A percentile compares a stretch with the other conserved stretches of the same genome.
Evolutionary conservation across 2,329 filamentous ascomycete species (phyloP).

Genomic region (Alternaria brassicicola): DNA sequence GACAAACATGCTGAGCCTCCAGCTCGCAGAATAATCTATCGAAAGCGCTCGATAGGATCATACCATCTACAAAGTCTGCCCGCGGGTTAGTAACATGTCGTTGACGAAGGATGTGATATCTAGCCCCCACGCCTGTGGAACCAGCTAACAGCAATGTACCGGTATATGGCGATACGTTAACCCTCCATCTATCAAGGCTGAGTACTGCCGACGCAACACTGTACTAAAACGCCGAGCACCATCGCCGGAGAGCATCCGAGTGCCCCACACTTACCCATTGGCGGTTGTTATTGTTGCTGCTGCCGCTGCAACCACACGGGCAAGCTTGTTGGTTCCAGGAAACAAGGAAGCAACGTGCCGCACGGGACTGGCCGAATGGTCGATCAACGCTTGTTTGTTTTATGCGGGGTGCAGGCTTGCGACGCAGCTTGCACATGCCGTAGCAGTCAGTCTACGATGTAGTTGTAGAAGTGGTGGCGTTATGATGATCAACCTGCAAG

Average conservation of each 20-base stretch:
- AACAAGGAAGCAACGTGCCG: conserved; percentile 19
- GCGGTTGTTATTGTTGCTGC: not conserved
- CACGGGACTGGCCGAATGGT: conserved; percentile 36
- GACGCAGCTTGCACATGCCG: not conserved
- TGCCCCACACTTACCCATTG: conserved; percentile 18
- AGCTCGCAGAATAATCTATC: not conserved
- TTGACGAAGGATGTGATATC: not conserved
- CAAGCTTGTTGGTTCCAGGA: conserved; percentile 16
- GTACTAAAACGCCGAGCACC: conserved; percentile 18
- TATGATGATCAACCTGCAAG: not conserved
- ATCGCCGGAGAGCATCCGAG: conserved; percentile 21
- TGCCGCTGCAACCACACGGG: conserved; percentile 2
- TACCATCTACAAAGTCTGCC: not conserved
- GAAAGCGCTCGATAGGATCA: not conserved
- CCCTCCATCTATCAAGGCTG: not conserved
- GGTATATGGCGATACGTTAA: conserved; percentile 14
- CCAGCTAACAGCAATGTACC: conserved; percentile 6
- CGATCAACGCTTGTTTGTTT: conserved; percentile 19
- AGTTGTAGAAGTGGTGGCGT: not conserved
- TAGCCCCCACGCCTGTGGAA: conserved; percentile 7
- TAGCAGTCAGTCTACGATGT: not conserved
- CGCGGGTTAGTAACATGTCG: not conserved
- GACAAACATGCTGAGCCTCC: not conserved
- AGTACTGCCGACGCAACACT: conserved; percentile 10
- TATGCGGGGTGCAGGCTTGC: conserved; percentile 33